phyloP scores from a whole-genome alignment of 257 asterid genomes.

The Solanum chilense region DNA sequence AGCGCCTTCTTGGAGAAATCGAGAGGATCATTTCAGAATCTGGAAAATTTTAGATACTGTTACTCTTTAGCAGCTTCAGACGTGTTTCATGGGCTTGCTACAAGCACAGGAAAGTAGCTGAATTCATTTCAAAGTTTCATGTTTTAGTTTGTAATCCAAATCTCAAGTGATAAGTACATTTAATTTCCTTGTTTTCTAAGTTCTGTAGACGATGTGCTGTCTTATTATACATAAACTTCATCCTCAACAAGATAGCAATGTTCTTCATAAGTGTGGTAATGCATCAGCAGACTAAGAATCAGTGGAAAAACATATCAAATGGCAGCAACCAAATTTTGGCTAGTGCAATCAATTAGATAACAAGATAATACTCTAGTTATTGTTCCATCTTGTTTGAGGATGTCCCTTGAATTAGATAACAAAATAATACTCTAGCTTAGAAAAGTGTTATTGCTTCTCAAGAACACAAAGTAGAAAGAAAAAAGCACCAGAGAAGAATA shows the following conservation, averaged over 20 bases:
- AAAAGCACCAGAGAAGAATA: neutral
- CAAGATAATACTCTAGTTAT: neutral
- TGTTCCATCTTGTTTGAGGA: neutral
- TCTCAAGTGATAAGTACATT: neutral
- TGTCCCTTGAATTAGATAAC: neutral
- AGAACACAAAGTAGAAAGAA: neutral
- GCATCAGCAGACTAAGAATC: neutral
- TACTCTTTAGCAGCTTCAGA: neutral
- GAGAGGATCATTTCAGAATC: slow-evolving; percentile 60
- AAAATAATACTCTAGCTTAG: neutral
- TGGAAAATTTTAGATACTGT: neutral
- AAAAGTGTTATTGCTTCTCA: neutral
- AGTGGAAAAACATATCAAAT: neutral
- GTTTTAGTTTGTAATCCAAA: neutral
- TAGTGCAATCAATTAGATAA: neutral
- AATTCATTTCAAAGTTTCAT: neutral
- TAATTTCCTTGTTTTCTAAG: neutral
- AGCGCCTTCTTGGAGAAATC: slow-evolving; percentile 67
- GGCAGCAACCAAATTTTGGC: neutral
- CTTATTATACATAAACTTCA: neutral
- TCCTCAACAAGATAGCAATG: neutral
- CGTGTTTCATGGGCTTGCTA: neutral
- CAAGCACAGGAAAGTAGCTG: neutral
- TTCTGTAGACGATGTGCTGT: neutral
- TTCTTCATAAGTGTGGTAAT: neutral